Evolutionary conservation across 495 filamentous ascomycete genomes (phyloP).

Genomic region (Echria macrotheca): DNA sequence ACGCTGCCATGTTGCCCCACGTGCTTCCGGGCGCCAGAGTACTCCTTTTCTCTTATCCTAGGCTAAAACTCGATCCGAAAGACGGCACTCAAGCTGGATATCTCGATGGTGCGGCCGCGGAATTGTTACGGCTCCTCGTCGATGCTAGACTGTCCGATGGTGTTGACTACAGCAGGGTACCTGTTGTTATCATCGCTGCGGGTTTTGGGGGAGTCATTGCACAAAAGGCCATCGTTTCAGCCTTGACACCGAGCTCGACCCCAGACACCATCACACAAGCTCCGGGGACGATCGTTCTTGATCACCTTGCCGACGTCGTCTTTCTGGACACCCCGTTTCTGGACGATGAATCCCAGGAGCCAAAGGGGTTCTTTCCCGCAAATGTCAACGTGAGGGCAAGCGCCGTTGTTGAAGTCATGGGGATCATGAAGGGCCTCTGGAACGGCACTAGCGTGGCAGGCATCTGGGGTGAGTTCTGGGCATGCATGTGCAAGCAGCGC

Average conservation of each 20-base stretch:
- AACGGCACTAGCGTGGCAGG: too few relatives aligned
- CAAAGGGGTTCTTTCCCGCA: neutral
- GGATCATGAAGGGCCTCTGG: too few relatives aligned
- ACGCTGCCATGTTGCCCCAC: constrained; percentile 1
- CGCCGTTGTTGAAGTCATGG: too few relatives aligned
- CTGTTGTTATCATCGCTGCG: constrained; percentile 1
- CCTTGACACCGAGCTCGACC: neutral
- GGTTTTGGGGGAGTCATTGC: constrained; percentile 1
- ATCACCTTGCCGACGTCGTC: neutral
- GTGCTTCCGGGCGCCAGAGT: neutral
- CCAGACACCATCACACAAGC: neutral
- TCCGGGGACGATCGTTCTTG: neutral
- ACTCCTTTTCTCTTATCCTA: constrained; percentile 2
- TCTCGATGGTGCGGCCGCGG: too few relatives aligned
- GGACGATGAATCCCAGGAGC: neutral
- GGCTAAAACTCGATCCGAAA: neutral
- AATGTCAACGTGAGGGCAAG: too few relatives aligned
- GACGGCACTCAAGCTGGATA: too few relatives aligned
- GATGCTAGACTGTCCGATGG: too few relatives aligned
- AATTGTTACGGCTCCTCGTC: too few relatives aligned
- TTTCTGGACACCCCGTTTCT: constrained; percentile 3
- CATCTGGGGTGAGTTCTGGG: too few relatives aligned
- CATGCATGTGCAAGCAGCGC: too few relatives aligned
- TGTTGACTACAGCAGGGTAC: neutral
- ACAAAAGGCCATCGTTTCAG: neutral